Percentiles rank a stretch among this genome's conserved stretches.
These are phyloP conservation scores for Penicillium sp. DNA, from an alignment of 2,329 filamentous ascomycete genomes.

Conservation along the genomic window DNA sequence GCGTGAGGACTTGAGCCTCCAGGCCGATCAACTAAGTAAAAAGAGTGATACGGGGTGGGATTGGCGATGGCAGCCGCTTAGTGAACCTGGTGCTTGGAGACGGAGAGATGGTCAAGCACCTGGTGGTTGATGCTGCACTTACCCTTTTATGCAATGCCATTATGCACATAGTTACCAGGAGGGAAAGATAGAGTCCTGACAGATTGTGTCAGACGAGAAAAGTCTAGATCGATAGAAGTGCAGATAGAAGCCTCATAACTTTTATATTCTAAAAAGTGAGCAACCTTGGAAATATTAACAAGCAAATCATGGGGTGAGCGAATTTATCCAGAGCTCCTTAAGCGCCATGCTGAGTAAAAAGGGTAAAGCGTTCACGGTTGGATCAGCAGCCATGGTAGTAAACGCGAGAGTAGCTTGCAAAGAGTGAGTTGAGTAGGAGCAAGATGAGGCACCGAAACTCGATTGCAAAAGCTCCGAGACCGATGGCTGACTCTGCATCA, in stretches of 20 bases:
- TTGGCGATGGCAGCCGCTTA: constrained; percentile 34
- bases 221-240: not conserved
- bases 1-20: constrained; percentile 25
- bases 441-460: not conserved
- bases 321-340: constrained; percentile 22
- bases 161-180: not conserved
- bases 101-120: constrained; percentile 10
- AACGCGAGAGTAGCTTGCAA: not conserved
- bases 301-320: constrained; percentile 2
- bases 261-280: constrained; percentile 9
- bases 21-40: constrained; percentile 7
- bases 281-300: constrained; percentile 5
- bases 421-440: not conserved
- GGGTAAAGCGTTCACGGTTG: not conserved
- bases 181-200: no score
- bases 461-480: not conserved
- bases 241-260: not conserved
- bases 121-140: not conserved
- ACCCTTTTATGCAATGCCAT: not conserved
- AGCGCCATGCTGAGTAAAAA: constrained; percentile 29
- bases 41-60: constrained; percentile 35
- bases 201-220: not conserved
- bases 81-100: constrained; percentile 29
- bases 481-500: not conserved
- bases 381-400: not conserved